A percentile compares a stretch with the other conserved stretches of the same genome.
Conservation (phyloP, 768 basidiomycete species). For the Termitomyces sp. region DNA sequence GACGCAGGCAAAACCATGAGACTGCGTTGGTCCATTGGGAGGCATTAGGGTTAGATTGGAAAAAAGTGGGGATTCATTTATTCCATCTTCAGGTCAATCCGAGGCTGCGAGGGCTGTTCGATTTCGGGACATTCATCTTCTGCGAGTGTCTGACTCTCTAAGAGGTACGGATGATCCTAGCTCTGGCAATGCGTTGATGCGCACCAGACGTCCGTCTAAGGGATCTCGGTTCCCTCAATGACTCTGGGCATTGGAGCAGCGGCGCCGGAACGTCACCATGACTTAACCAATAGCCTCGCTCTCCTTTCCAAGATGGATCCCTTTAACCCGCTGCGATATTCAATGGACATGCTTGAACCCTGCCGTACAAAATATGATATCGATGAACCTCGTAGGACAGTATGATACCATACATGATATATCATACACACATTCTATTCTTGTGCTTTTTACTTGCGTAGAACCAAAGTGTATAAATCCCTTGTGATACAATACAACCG, state of each 20-base stretch:
- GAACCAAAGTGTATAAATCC: not conserved
- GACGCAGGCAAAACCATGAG: not conserved
- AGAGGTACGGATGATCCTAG: not conserved
- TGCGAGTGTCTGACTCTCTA: not conserved
- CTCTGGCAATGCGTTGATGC: not conserved
- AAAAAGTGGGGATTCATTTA: not conserved
- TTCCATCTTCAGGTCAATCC: not conserved
- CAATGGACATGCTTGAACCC: not conserved
- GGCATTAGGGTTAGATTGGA: not conserved
- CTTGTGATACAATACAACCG: not conserved
- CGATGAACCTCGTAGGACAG: not conserved
- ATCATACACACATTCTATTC: not conserved
- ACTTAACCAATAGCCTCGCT: not conserved
- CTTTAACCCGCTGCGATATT: not conserved
- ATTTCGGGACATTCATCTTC: not conserved
- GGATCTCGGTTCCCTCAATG: not conserved
- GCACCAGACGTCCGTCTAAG: slow-evolving; percentile 1
- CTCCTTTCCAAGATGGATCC: not conserved
- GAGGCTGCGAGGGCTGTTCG: not conserved
- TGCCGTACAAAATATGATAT: not conserved
- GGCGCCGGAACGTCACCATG: not conserved
- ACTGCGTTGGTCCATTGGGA: not conserved
- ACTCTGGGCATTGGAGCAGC: not conserved
- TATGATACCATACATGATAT: not conserved
- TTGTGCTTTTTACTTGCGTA: not conserved